phyloP scores from a whole-genome alignment of 306 rosid species.

The Cucurbita maxima region DNA sequence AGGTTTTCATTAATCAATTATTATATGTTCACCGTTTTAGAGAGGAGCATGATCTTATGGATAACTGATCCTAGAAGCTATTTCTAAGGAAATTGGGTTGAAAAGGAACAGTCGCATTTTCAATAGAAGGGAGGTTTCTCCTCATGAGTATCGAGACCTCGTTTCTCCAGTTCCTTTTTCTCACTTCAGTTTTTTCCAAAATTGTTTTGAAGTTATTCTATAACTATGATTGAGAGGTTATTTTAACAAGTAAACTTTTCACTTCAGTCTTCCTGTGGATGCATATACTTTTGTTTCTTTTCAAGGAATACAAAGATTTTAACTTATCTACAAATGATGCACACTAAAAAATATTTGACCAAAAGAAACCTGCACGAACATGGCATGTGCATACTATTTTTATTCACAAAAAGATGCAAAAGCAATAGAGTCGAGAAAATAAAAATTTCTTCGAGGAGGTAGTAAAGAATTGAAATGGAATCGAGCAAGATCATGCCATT shows the following conservation, averaged over 20 bases:
- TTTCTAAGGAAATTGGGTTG: neutral
- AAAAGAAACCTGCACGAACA: neutral
- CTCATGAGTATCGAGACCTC: neutral
- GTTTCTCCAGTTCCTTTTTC: neutral
- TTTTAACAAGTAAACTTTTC: too few relatives aligned
- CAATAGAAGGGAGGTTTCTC: neutral
- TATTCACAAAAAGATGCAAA: neutral
- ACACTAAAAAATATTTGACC: neutral
- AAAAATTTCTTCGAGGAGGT: neutral
- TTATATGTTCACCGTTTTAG: neutral
- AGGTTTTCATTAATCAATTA: too few relatives aligned
- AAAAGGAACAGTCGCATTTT: neutral
- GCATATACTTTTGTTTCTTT: neutral
- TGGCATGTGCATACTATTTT: neutral
- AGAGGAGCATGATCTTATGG: neutral
- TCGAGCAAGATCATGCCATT: neutral
- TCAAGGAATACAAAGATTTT: neutral
- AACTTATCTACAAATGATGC: neutral
- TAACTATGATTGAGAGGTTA: too few relatives aligned
- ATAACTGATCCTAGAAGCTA: neutral
- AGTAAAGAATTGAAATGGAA: neutral
- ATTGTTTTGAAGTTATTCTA: too few relatives aligned
- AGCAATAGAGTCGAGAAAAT: neutral
- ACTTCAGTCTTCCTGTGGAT: neutral
- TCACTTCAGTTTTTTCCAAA: neutral